Evolutionary conservation across 2,329 filamentous ascomycete genomes (phyloP).

Genomic region (Aspergillus ruber): DNA sequence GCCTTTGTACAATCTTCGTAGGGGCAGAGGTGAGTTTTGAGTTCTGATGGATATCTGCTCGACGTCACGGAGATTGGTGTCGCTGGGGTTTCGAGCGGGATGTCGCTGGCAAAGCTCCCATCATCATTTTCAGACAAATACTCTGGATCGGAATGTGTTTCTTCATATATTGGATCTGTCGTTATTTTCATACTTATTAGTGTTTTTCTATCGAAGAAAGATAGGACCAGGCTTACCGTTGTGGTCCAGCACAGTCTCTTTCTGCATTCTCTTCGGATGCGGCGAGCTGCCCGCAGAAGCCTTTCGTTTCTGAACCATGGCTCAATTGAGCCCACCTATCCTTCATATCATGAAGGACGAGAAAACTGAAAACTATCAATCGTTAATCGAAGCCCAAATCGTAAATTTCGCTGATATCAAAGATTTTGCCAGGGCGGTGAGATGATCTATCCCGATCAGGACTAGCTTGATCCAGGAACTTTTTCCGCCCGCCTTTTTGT

Average conservation of each 20-base stretch:
- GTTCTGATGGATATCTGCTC: slow-evolving; percentile 54
- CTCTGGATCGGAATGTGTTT: slow-evolving; percentile 28
- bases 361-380: slow-evolving; percentile 1
- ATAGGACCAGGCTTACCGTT: slow-evolving; percentile 18
- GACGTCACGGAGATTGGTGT: slow-evolving; percentile 48
- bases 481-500: slow-evolving; percentile 30
- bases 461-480: slow-evolving; percentile 24
- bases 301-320: slow-evolving; percentile 34
- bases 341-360: slow-evolving; percentile 3
- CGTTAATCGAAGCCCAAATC: not conserved
- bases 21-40: slow-evolving; percentile 72
- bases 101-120: slow-evolving; percentile 22
- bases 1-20: slow-evolving; percentile 69
- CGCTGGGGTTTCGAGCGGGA: slow-evolving; percentile 41
- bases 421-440: slow-evolving; percentile 34
- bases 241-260: slow-evolving; percentile 19
- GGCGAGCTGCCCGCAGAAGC: slow-evolving; percentile 18
- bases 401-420: slow-evolving; percentile 6
- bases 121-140: slow-evolving; percentile 23
- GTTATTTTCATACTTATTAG: not conserved
- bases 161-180: slow-evolving; percentile 33
- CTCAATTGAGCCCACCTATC: slow-evolving; percentile 3
- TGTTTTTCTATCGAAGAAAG: slow-evolving; percentile 3
- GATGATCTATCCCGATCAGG: slow-evolving; percentile 11
- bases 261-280: slow-evolving; percentile 27